Evolutionary conservation across 352 stramenopile species (phyloP).

Genomic region (Phytopythium helicoides): DNA sequence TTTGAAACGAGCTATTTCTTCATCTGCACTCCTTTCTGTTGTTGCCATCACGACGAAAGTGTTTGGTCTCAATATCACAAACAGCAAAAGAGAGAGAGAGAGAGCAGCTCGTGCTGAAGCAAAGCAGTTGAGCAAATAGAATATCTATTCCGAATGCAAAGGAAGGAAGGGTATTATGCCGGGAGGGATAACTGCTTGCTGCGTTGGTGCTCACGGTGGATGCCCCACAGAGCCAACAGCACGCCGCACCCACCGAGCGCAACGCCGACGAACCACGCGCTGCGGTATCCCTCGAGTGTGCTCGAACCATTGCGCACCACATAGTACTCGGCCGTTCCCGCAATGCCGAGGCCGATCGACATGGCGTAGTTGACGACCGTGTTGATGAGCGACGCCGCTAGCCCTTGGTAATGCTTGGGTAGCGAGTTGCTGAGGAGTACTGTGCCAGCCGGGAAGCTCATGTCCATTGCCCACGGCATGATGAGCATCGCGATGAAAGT

Average conservation of each 20-base stretch:
- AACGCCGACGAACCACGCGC: conserved; percentile 4
- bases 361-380: conserved; percentile 6
- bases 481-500: conserved; percentile 2
- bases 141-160: no score
- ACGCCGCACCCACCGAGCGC: background rate
- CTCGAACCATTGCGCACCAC: background rate
- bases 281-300: conserved; percentile 3
- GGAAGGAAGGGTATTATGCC: no score
- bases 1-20: no score
- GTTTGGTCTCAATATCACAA: no score
- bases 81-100: no score
- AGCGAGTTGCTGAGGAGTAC: conserved; percentile 5
- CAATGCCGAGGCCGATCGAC: conserved; percentile 6
- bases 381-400: conserved; percentile 6
- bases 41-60: no score
- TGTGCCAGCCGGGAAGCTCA: conserved; percentile 6
- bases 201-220: conserved; percentile 1
- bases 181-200: no score
- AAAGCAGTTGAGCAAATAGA: no score
- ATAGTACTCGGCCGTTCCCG: conserved; percentile 6
- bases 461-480: conserved; percentile 13
- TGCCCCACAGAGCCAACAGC: background rate
- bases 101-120: no score
- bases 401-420: conserved; percentile 2
- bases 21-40: no score